Conservation (phyloP, 805 yeast species). For the Priceomyces castillae region DNA sequence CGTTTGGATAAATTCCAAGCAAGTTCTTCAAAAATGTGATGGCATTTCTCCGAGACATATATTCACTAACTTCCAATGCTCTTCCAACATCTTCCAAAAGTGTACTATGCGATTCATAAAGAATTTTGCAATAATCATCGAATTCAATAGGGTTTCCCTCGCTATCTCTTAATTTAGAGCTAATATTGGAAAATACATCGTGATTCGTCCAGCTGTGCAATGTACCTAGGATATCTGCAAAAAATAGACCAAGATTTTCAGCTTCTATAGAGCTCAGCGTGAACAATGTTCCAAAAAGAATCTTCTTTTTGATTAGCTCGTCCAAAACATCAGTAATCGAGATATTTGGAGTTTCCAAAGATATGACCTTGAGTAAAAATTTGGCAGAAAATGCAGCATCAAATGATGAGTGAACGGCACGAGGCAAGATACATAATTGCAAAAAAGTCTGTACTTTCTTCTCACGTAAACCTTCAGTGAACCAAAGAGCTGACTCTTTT, state of each 20-base stretch:
- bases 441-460: conserved; percentile 36
- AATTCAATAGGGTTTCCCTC: conserved; percentile 17
- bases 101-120: conserved; percentile 56
- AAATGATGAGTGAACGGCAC: conserved; percentile 73
- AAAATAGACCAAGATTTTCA: conserved; percentile 77
- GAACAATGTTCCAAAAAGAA: conserved; percentile 58
- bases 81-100: conserved; percentile 43
- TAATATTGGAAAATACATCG: conserved; percentile 20
- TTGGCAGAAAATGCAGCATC: conserved; percentile 73
- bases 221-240: conserved; percentile 49
- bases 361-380: conserved; percentile 55
- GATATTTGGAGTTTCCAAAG: conserved; percentile 31
- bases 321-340: conserved; percentile 41
- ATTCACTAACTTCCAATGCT: conserved; percentile 52
- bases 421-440: conserved; percentile 68
- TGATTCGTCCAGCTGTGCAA: conserved; percentile 45
- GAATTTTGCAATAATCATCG: conserved; percentile 30
- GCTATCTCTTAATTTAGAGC: conserved; percentile 18
- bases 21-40: conserved; percentile 72
- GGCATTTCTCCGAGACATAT: conserved; percentile 77
- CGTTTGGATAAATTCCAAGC: conserved; percentile 60
- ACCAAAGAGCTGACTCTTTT: conserved; percentile 38
- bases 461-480: conserved; percentile 15
- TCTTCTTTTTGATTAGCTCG: conserved; percentile 44
- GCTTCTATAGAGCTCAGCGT: conserved; percentile 76